Evolutionary conservation across 352 stramenopile species (phyloP), one percentile per base, ranked within the genome.

Genomic region (Globisporangium lucens): DNA sequence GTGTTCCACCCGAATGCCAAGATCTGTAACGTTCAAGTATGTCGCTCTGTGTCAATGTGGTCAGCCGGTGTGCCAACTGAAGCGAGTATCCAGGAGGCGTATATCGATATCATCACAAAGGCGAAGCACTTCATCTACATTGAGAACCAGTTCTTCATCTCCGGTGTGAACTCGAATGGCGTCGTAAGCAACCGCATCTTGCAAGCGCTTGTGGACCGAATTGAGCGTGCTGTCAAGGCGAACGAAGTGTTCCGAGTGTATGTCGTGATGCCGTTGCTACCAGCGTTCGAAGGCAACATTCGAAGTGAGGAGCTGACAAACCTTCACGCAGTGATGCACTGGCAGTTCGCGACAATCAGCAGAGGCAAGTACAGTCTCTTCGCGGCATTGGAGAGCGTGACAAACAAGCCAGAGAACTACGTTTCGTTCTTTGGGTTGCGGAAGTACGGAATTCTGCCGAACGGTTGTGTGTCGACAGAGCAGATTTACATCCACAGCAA

Each of bases 401-500:
- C 86, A 22, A 75, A 80, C 51, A 65, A 79, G 12, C 87, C 89
- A 0, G 75, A 95, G 33, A 68, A 90, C 41, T 96, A 95, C 56
- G 84, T 97, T 5, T 77, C 78, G 41, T 96, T 96, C 68, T 96
- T 93, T 43, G 83, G 87, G 9, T 66, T 97, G 52, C 87, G 89
- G 53, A 94, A 92, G 59, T 94, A 93, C 61, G 83, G 87, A 10
- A 90, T 94, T 55, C 77, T 93, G 69, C 83, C 80, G 1, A 95
- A 92, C 36, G 86, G 85, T 4, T 89, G 77, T 36, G 80, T 93
- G 9, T 78, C 86, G 6, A 95, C 88, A 0, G 90, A 97, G 65
- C 88, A 96, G 72, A 94, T 97, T n/a, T 98, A 97, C 75, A 94
- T 98, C 64, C 91, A 98, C 76, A 94, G 87, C 69, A 97, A 97